These are phyloP conservation scores for Suillus subluteus DNA, from an alignment of 768 basidiomycete species.

Conservation along the genomic window DNA sequence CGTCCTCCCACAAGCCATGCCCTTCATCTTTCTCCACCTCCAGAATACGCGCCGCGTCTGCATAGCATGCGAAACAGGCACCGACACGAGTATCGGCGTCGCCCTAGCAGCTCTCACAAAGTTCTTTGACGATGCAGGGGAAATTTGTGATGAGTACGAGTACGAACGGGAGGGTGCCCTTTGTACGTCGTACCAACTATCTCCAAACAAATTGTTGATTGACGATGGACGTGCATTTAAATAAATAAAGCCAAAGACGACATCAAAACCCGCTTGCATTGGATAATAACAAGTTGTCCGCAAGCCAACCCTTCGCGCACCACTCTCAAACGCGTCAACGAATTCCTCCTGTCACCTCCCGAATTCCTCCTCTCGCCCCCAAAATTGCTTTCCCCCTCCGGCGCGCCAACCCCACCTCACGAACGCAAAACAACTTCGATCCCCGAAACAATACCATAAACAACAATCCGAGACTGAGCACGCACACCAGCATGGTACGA, in stretches of 20 bases:
- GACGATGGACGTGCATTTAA: not conserved
- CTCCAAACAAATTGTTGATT: not conserved
- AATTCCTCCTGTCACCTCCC: conserved; percentile 59
- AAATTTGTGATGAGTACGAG: conserved; percentile 17
- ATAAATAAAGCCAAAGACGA: conserved; percentile 52
- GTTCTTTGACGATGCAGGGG: conserved; percentile 61
- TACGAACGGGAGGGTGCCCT: conserved; percentile 13
- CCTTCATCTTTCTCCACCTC: conserved; percentile 50
- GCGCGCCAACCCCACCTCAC: not conserved
- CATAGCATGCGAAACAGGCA: conserved; percentile 58
- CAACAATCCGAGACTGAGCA: conserved; percentile 59
- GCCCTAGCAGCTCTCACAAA: conserved; percentile 58
- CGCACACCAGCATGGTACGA: conserved; percentile 67
- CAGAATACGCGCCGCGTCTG: conserved; percentile 41
- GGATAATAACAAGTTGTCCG: conserved; percentile 79
- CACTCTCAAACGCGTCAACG: conserved; percentile 80
- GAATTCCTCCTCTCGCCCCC: not conserved
- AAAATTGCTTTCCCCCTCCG: not conserved
- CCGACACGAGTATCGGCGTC: conserved; percentile 67
- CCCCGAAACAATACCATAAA: conserved; percentile 53
- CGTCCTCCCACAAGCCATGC: conserved; percentile 51
- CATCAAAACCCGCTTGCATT: conserved; percentile 78
- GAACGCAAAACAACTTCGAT: conserved; percentile 22
- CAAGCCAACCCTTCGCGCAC: conserved; percentile 82
- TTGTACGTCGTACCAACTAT: conserved; percentile 24